phyloP scores from a whole-genome alignment of 2,329 filamentous ascomycete species.

The Alternaria sp. region DNA sequence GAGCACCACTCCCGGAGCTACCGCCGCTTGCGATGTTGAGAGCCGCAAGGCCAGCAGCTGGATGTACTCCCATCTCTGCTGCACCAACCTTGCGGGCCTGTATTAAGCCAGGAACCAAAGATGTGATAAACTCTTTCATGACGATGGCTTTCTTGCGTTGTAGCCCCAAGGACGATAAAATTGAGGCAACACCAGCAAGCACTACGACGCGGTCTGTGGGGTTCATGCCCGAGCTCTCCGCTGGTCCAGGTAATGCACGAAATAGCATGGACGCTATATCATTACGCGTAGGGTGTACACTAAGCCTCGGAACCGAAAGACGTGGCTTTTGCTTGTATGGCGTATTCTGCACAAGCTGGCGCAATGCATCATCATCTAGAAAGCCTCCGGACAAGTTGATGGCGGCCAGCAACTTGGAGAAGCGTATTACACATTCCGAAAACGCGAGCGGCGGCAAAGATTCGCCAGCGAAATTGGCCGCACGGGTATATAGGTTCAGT shows the following conservation, averaged over 20 bases:
- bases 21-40: slow-evolving; percentile 58
- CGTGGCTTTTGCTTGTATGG: slow-evolving; percentile 53
- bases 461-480: slow-evolving; percentile 68
- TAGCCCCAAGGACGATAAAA: slow-evolving; percentile 79
- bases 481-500: slow-evolving; percentile 73
- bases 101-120: slow-evolving; percentile 82
- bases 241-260: slow-evolving; percentile 59
- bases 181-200: slow-evolving; percentile 83
- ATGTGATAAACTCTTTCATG: slow-evolving; percentile 81
- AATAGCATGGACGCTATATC: slow-evolving; percentile 48
- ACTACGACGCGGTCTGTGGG: slow-evolving; percentile 79
- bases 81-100: slow-evolving; percentile 92
- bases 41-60: slow-evolving; percentile 82
- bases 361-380: slow-evolving; percentile 65
- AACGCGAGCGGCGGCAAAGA: slow-evolving; percentile 72
- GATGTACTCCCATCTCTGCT: slow-evolving; percentile 95
- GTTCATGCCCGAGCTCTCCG: slow-evolving; percentile 66
- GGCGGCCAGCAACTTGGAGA: slow-evolving; percentile 71
- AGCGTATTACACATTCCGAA: slow-evolving; percentile 75
- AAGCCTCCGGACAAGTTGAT: slow-evolving; percentile 70
- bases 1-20: slow-evolving; percentile 79
- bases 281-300: slow-evolving; percentile 44
- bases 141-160: slow-evolving; percentile 92
- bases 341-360: slow-evolving; percentile 49
- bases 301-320: slow-evolving; percentile 42